Evolutionary conservation across 192 early-diverging fungal genomes (phyloP), one percentile per base, ranked within the genome.

Genomic region (Piromyces sp.): DNA sequence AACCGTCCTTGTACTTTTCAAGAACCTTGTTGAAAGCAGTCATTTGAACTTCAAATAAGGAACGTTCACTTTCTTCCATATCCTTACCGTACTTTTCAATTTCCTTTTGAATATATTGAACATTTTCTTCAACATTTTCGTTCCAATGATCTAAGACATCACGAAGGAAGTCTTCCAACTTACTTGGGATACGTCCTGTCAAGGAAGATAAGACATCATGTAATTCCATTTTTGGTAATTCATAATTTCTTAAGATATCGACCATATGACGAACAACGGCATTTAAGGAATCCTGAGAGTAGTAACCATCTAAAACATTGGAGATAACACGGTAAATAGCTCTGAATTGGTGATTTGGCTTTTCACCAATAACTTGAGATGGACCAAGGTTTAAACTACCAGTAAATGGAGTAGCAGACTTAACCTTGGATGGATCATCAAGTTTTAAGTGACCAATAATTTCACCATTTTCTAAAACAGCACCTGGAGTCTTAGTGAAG

Each of bases 341-440:
- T 40, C 89, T 86, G 89, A 92, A 94, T 82, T 92, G 88, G 83
- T 98, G 96, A 83, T 96, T 93, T 0, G 94, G 89, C 89, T 98
- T 98, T 81, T 93, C 95, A 81, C 96, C 96, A 80, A 87, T 86
- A 26, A 95, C 87, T 79, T 94, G 93, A 33, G 97, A 95, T 79
- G 94, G 90, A 26, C 95, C 94, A 82, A 91, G 89, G 12, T 84
- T 30, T 29, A 91, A 84, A 40, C 82, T 79, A 51, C 88, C 89
- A 19, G 87, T 85, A 79, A 91, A 99, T 42, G 92, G 90, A 83
- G 91, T 89, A 31, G 97, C 96, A 79, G 94, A 92, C 86, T 95
- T 94, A 82, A 99, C 97, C 30, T 89, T 90, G 79, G 91, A 93
- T 68, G 96, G 96, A 82, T 99, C 96, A 85, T 99, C 97, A 80